Conservation (phyloP, 2,329 filamentous ascomycete genomes). For the Aaosphaeria pasadenensis region DNA sequence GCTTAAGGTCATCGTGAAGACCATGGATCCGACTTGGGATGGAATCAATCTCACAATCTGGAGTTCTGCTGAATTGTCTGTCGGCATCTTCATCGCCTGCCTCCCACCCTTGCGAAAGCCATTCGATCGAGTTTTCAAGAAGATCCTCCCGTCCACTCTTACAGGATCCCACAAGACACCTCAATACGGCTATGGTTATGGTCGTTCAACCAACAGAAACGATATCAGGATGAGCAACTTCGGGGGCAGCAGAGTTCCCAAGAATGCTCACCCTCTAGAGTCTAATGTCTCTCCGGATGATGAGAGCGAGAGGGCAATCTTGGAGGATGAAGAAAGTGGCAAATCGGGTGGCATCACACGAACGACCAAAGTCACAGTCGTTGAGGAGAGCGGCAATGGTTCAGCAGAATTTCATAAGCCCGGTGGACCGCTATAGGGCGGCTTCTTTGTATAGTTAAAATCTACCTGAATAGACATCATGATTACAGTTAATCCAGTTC, state of each 20-base stretch:
- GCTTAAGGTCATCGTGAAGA: slow-evolving; percentile 16
- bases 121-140: slow-evolving; percentile 18
- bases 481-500: no score
- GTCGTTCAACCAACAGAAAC: slow-evolving; percentile 8
- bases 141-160: slow-evolving; percentile 14
- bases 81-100: slow-evolving; percentile 21
- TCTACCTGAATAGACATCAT: no score
- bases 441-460: no score
- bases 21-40: slow-evolving; percentile 21
- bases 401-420: no score
- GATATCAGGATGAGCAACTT: slow-evolving; percentile 11
- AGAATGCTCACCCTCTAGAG: slow-evolving; percentile 10
- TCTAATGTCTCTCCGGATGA: slow-evolving; percentile 20
- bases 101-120: slow-evolving; percentile 24
- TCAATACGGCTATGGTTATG: slow-evolving; percentile 6
- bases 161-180: slow-evolving; percentile 14
- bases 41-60: slow-evolving; percentile 22
- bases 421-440: no score
- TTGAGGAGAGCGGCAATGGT: slow-evolving; percentile 2
- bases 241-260: slow-evolving; percentile 6
- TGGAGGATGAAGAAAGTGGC: slow-evolving; percentile 15
- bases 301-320: slow-evolving; percentile 24
- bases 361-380: slow-evolving; percentile 19
- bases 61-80: slow-evolving; percentile 17
- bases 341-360: slow-evolving; percentile 19